A percentile compares a stretch with the other conserved stretches of the same genome.
Conservation (phyloP, 1,284 basidiomycete species). For the Trametes polyzona region DNA sequence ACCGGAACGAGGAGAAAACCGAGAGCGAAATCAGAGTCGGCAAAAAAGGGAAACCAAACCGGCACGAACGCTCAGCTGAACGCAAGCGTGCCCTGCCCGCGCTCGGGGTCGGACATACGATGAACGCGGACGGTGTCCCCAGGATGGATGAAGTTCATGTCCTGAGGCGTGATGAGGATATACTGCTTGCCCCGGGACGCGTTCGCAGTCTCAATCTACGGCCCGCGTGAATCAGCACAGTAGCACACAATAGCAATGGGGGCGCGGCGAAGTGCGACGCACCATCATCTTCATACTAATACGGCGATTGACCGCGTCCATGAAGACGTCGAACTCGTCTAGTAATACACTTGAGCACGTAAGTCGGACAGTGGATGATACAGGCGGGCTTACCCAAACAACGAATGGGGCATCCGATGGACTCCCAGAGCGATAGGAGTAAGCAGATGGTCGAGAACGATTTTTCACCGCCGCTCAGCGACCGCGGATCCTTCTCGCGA, state of each 20-base stretch:
- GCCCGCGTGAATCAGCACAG: background rate
- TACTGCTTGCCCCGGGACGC: conserved; percentile 87
- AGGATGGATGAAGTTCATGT: conserved; percentile 71
- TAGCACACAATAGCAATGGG: background rate
- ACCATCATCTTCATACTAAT: conserved; percentile 95
- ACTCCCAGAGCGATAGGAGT: conserved; percentile 93
- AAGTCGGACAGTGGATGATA: background rate
- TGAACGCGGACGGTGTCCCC: conserved; percentile 71
- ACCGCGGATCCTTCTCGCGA: conserved; percentile 77
- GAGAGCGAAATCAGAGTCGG: background rate
- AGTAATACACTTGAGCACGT: conserved; percentile 8
- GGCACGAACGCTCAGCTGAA: conserved; percentile 31
- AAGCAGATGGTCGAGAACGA: conserved; percentile 97
- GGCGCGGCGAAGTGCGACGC: conserved; percentile 28
- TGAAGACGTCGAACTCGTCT: conserved; percentile 95
- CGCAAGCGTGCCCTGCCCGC: conserved; percentile 60
- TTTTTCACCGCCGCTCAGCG: conserved; percentile 93
- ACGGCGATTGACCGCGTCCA: conserved; percentile 92
- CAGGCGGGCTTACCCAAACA: conserved; percentile 85
- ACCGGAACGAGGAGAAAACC: background rate
- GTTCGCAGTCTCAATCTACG: conserved; percentile 84
- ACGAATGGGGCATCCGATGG: conserved; percentile 90
- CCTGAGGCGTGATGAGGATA: conserved; percentile 89
- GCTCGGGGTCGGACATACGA: conserved; percentile 81
- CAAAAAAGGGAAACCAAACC: background rate